Evolutionary conservation across 257 asterid species (phyloP).

Genomic region (Nicotiana undulata): DNA sequence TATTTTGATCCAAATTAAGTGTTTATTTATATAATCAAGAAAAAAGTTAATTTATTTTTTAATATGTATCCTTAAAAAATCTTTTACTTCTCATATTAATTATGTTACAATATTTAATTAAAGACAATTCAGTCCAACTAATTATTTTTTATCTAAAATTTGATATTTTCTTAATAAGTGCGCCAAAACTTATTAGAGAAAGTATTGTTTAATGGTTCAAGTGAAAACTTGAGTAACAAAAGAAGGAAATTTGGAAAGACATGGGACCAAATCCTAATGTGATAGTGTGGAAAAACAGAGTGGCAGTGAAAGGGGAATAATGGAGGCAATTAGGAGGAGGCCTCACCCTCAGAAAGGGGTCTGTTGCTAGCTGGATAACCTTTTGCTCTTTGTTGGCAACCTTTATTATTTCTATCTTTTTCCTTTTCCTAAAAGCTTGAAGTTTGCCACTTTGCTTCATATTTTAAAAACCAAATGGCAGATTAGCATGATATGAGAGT

Average conservation of each 20-base stretch:
- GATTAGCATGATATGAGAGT: background rate
- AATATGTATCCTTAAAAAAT: too few relatives aligned
- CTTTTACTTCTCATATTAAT: too few relatives aligned
- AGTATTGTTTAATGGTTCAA: background rate
- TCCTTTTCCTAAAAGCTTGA: background rate
- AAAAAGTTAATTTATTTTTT: too few relatives aligned
- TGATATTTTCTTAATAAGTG: too few relatives aligned
- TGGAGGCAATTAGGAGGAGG: background rate
- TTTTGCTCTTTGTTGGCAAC: slow-evolving; percentile 37
- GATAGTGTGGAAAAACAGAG: background rate
- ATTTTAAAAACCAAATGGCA: background rate
- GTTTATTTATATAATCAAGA: too few relatives aligned
- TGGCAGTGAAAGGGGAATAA: background rate
- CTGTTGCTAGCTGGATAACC: slow-evolving; percentile 39
- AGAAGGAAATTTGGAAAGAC: background rate
- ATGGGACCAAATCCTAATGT: background rate
- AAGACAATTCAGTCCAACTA: too few relatives aligned
- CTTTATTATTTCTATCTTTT: background rate
- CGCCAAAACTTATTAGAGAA: too few relatives aligned
- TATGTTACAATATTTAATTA: too few relatives aligned
- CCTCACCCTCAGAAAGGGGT: background rate
- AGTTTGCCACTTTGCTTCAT: background rate
- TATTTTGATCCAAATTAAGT: too few relatives aligned
- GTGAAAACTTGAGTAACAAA: background rate
- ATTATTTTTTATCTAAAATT: too few relatives aligned